Conservation (phyloP, 2,329 filamentous ascomycete species). For the Metarhizium humberi region DNA sequence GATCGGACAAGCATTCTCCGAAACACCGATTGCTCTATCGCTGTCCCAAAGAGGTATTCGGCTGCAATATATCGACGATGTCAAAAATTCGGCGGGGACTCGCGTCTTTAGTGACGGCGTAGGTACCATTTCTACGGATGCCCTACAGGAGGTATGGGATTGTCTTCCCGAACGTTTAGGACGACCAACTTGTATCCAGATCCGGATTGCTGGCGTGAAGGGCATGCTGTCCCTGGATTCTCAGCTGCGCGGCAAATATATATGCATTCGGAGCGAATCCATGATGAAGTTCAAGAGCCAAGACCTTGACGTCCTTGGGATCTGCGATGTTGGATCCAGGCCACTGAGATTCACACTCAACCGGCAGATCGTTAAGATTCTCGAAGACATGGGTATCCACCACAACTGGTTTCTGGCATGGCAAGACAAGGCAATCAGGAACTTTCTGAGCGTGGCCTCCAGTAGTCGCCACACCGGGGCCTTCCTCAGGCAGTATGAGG, state of each 20-base stretch:
- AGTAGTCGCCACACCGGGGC: slow-evolving; percentile 42
- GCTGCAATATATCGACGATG: slow-evolving; percentile 33
- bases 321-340: slow-evolving; percentile 59
- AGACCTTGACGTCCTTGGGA: slow-evolving; percentile 50
- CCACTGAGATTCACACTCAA: slow-evolving; percentile 66
- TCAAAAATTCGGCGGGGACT: slow-evolving; percentile 34
- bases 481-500: slow-evolving; percentile 41
- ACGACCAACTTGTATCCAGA: slow-evolving; percentile 60
- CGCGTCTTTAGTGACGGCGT: slow-evolving; percentile 72
- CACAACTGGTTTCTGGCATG: slow-evolving; percentile 51
- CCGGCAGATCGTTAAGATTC: slow-evolving; percentile 73
- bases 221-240: slow-evolving; percentile 68
- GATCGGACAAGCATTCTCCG: slow-evolving; percentile 62
- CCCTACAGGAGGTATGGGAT: slow-evolving; percentile 52
- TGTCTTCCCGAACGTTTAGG: slow-evolving; percentile 35
- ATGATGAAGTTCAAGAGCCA: slow-evolving; percentile 70
- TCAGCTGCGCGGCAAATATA: slow-evolving; percentile 42
- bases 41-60: slow-evolving; percentile 30
- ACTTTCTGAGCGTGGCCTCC: slow-evolving; percentile 48
- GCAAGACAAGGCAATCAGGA: slow-evolving; percentile 52
- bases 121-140: slow-evolving; percentile 57
- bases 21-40: slow-evolving; percentile 58
- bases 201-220: slow-evolving; percentile 66
- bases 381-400: slow-evolving; percentile 61
- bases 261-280: slow-evolving; percentile 56